Conservation (phyloP, 768 basidiomycete genomes). For the Suillus variegatus region DNA sequence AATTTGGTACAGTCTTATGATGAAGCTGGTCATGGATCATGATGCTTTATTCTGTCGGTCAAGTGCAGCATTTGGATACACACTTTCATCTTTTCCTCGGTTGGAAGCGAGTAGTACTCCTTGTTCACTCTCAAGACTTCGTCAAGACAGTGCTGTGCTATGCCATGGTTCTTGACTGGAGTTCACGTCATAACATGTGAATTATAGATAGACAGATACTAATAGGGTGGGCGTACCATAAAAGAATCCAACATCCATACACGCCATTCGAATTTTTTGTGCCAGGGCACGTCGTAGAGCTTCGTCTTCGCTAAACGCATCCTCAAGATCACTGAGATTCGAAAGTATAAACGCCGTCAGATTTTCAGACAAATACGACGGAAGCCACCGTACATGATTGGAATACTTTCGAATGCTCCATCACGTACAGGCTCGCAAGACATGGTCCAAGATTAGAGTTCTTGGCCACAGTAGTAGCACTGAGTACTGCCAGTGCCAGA, state of each 20-base stretch:
- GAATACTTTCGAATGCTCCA: slow-evolving; percentile 20
- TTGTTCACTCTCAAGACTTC: slow-evolving; percentile 52
- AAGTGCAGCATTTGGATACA: slow-evolving; percentile 6
- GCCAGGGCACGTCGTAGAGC: slow-evolving; percentile 34
- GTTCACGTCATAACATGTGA: neutral
- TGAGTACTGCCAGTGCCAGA: too few relatives aligned
- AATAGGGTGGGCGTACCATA: slow-evolving; percentile 55
- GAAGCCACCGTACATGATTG: slow-evolving; percentile 24
- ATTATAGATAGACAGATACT: neutral
- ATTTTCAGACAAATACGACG: neutral
- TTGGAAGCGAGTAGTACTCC: slow-evolving; percentile 65
- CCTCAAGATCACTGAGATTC: slow-evolving; percentile 21
- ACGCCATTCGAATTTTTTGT: slow-evolving; percentile 66
- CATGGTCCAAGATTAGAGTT: neutral
- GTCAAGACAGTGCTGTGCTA: slow-evolving; percentile 53
- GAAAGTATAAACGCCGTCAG: neutral
- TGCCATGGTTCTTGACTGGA: slow-evolving; percentile 78
- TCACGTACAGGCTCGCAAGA: neutral
- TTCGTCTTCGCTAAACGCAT: slow-evolving; percentile 20
- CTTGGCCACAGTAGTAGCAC: too few relatives aligned
- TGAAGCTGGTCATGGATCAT: slow-evolving; percentile 10
- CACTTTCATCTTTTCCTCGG: slow-evolving; percentile 58
- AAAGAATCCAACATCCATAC: slow-evolving; percentile 80
- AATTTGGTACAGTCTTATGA: slow-evolving; percentile 62
- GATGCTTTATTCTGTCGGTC: neutral